phyloP scores from a whole-genome alignment of 352 stramenopile genomes.

The Aphanomyces euteiches region DNA sequence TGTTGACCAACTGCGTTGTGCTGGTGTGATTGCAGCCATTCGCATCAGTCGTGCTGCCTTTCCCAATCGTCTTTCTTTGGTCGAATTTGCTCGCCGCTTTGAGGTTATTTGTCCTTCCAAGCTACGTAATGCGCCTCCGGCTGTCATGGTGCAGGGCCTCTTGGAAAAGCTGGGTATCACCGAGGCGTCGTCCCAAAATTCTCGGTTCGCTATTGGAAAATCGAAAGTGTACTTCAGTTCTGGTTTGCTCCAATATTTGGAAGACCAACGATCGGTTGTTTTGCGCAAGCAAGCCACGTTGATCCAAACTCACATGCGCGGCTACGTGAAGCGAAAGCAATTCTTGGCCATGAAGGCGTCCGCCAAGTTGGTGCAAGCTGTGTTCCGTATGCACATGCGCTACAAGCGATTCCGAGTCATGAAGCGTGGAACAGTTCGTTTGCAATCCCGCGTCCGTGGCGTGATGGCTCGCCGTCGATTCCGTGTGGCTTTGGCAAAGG shows the following conservation, averaged over 20 bases:
- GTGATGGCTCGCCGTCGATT: neutral
- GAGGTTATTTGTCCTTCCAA: conserved; percentile 78
- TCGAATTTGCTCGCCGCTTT: conserved; percentile 75
- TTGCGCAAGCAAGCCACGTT: conserved; percentile 68
- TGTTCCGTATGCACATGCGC: conserved; percentile 42
- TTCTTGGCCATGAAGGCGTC: conserved; percentile 48
- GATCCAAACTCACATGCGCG: conserved; percentile 72
- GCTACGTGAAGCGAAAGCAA: conserved; percentile 51
- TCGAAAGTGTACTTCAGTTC: conserved; percentile 85
- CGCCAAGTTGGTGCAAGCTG: conserved; percentile 50
- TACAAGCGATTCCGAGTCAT: conserved; percentile 48
- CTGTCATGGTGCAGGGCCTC: conserved; percentile 71
- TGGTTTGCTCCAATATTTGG: conserved; percentile 87
- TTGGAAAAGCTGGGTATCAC: conserved; percentile 55
- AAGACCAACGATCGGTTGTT: conserved; percentile 77
- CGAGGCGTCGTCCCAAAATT: conserved; percentile 46
- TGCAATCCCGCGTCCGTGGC: conserved; percentile 40
- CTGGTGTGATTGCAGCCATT: conserved; percentile 87
- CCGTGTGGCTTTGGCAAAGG: conserved; percentile 11
- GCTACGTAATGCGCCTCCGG: conserved; percentile 47
- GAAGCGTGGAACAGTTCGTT: conserved; percentile 45
- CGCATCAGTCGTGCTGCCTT: conserved; percentile 84
- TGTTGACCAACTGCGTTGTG: conserved; percentile 84
- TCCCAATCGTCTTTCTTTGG: conserved; percentile 88
- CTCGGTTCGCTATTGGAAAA: conserved; percentile 70